Base-by-base conservation (phyloP, 1,139 yeast genomes). In the Pneumocystis jirovecii region DNA sequence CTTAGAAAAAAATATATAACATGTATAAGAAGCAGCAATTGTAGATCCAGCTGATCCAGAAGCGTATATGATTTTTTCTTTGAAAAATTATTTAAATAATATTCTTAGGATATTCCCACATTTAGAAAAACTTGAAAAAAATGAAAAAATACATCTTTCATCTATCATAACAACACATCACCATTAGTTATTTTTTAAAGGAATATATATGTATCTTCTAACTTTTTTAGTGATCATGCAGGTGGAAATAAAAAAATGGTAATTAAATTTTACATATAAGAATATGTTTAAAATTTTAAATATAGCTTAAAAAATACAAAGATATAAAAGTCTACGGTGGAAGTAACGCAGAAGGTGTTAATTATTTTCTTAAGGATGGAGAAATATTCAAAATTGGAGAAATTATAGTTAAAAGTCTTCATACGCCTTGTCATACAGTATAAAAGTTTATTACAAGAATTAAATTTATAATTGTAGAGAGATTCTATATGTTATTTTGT, bases 151-250 rank as follows among this genome's bases (percentile, higher is more conserved):
- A 21, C 76, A 80, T 45, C 77, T 91, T 67, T 80, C 80, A 64
- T 90, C 93, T 0, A 86, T 93, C 68, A 95, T 89, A 65, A 93
- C 93, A 31, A 42, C 45, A 10, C 57, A 50, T 50, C 57, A 50
- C 12, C 61, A 60, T 60, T 21, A 12, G 61, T 60, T 42, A 19
- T 21, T 8, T 39, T 17, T 60, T 21, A 60, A 12, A 25, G 21
- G 25, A 10, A 42, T 7, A 15, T 21, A 31, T 21, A 3, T 10
- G 25, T 19, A 19, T 25, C 10, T 74, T 93, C 98, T 0, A 98
- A 93, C 73, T 97, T 95, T 74, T 98, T 93, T 74, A 83, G 84
- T 71, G 99, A 93, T 73, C 98, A 93, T 76, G 81, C 97, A 0
- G 96, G 71, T 17, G 99, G 99, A 1, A 93, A 93, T 73, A 75